A percentile compares a stretch with the other conserved stretches of the same genome.
These are phyloP conservation scores for Alternaria sp. DNA, from an alignment of 2,329 filamentous ascomycete species.

Conservation along the genomic window DNA sequence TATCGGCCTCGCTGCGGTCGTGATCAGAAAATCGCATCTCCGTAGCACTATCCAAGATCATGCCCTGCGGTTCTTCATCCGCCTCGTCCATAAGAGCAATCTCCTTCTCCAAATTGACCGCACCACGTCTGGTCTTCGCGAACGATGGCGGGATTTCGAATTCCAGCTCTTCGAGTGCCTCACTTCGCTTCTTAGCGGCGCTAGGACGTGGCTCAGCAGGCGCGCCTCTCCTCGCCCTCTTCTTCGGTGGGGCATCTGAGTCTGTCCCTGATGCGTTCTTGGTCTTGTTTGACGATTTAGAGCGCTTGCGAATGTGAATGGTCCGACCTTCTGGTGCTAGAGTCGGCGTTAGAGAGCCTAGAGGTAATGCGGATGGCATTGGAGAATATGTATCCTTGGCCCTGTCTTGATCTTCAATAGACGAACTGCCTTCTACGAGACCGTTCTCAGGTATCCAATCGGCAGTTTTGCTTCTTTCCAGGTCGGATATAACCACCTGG, in stretches of 20 bases:
- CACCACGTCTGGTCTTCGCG: neutral
- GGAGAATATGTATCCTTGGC: neutral
- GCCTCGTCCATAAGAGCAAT: neutral
- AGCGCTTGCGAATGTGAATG: neutral
- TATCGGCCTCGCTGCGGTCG: neutral
- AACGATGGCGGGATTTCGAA: too few relatives aligned
- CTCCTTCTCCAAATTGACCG: neutral
- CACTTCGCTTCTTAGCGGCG: neutral
- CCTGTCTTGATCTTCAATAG: neutral
- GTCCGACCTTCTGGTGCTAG: neutral
- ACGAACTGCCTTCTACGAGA: neutral
- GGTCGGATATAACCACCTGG: too few relatives aligned
- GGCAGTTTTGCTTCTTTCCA: neutral
- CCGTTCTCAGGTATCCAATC: neutral
- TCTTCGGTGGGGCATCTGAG: slow-evolving; percentile 5
- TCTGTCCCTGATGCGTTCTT: slow-evolving; percentile 13
- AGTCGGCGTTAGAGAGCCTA: neutral
- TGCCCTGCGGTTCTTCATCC: neutral
- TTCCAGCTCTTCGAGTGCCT: neutral
- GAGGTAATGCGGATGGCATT: neutral
- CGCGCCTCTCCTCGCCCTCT: slow-evolving; percentile 7
- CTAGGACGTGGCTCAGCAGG: neutral
- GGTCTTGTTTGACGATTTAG: neutral
- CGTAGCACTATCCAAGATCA: neutral
- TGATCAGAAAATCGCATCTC: neutral